These are phyloP conservation scores for Colletotrichum zoysiae DNA, from an alignment of 2,329 filamentous ascomycete species.

Conservation along the genomic window DNA sequence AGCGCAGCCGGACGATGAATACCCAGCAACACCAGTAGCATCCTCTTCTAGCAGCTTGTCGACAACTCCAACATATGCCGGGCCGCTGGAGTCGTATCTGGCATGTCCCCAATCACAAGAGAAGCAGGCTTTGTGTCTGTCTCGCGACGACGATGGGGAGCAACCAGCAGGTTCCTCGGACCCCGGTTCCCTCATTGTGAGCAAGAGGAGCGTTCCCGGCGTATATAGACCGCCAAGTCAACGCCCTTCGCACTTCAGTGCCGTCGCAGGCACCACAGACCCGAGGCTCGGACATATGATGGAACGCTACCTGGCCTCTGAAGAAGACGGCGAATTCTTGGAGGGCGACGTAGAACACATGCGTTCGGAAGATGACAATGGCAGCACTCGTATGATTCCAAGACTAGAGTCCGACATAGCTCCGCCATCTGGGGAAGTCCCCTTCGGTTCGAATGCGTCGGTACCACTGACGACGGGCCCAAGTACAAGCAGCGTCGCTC, in stretches of 20 bases:
- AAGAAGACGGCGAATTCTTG: neutral
- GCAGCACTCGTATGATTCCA: neutral
- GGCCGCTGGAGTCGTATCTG: conserved; percentile 9
- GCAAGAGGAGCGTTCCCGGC: neutral
- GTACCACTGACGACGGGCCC: neutral
- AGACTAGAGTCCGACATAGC: neutral
- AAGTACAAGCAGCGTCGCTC: neutral
- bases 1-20: neutral
- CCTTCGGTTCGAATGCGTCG: neutral
- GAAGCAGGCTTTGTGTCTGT: neutral
- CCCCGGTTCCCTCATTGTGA: conserved; percentile 3
- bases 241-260: neutral
- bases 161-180: neutral
- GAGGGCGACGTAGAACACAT: neutral
- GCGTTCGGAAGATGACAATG: neutral
- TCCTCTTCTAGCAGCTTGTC: neutral
- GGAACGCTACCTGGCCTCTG: conserved; percentile 18
- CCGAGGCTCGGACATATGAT: neutral
- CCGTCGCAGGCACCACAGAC: neutral
- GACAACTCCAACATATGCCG: neutral
- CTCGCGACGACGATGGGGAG: neutral
- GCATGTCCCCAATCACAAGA: conserved; percentile 4
- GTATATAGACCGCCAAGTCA: neutral
- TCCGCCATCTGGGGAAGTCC: neutral
- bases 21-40: conserved; percentile 7